A percentile compares a stretch with the other conserved stretches of the same genome.
phyloP scores from a whole-genome alignment of 129 eudicot genomes.

The Ambrosia artemisiifolia region DNA sequence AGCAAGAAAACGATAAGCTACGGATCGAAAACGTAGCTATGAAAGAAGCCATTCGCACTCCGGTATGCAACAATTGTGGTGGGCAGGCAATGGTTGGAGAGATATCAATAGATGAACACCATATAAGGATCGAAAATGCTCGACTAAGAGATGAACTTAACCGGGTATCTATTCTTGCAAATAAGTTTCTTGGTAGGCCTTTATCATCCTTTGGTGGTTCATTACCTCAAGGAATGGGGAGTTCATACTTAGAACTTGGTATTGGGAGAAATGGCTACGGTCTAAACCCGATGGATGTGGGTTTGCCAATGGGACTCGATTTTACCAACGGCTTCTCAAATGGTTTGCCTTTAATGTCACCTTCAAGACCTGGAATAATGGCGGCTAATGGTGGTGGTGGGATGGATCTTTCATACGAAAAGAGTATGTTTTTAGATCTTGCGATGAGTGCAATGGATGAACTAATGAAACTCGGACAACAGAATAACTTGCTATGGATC shows the following conservation, averaged over 20 bases:
- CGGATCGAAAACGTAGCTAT: conserved; percentile 64
- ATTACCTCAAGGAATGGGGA: conserved; percentile 31
- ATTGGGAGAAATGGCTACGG: conserved; percentile 61
- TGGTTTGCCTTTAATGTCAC: conserved; percentile 36
- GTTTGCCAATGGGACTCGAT: conserved; percentile 55
- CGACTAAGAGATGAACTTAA: conserved; percentile 64
- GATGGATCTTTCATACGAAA: conserved; percentile 44
- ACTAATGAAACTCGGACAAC: conserved; percentile 63
- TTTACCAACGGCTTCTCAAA: conserved; percentile 42
- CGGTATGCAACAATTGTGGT: conserved; percentile 66
- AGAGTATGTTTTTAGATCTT: conserved; percentile 52
- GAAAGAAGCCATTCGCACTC: conserved; percentile 67
- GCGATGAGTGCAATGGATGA: conserved; percentile 80
- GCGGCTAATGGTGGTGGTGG: conserved; percentile 9
- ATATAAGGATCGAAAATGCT: conserved; percentile 64
- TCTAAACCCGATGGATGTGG: conserved; percentile 38
- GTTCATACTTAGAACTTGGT: conserved; percentile 55
- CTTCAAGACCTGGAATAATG: conserved; percentile 37
- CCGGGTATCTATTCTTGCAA: conserved; percentile 52
- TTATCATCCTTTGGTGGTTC: conserved; percentile 35
- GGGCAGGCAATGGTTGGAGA: conserved; percentile 72
- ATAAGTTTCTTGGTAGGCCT: conserved; percentile 56
- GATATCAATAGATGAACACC: conserved; percentile 56
- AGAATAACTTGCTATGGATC: conserved; percentile 61
- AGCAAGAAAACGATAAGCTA: conserved; percentile 70